Evolutionary conservation across 345 rosid genomes (phyloP).

Genomic region (Populus ilicifolia): DNA sequence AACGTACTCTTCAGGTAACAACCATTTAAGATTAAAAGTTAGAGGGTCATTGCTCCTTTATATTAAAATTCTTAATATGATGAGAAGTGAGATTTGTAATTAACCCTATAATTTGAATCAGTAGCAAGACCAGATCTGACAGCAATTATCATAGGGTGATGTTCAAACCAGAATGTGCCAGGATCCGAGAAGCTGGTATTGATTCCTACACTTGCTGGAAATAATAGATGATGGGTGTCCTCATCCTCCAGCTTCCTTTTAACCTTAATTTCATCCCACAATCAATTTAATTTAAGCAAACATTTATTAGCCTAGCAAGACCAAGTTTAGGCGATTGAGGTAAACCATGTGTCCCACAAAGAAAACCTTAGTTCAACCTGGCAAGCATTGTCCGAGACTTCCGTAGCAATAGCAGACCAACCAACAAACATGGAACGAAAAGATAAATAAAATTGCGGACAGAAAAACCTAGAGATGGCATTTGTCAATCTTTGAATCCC

Average conservation of each 20-base stretch:
- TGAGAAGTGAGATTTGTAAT: too few species aligned
- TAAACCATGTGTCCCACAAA: not conserved
- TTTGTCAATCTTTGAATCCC: slow-evolving; percentile 3
- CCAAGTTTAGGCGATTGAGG: not conserved
- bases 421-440: too few species aligned
- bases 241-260: not conserved
- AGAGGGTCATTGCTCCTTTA: too few species aligned
- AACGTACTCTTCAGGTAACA: too few species aligned
- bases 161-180: not conserved
- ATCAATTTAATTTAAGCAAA: not conserved
- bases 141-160: not conserved
- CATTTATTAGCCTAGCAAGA: not conserved
- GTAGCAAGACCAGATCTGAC: too few species aligned
- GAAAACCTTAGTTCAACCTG: not conserved
- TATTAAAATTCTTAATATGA: too few species aligned
- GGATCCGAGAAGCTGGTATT: not conserved
- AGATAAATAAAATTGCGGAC: not conserved
- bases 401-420: not conserved
- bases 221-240: not conserved
- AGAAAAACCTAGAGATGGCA: slow-evolving; percentile 7
- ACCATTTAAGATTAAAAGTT: too few species aligned
- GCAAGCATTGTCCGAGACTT: not conserved
- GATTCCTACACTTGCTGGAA: not conserved
- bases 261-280: not conserved
- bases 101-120: too few species aligned